Conservation (phyloP, 305 asterid species). For the Fraxinus paxiana region DNA sequence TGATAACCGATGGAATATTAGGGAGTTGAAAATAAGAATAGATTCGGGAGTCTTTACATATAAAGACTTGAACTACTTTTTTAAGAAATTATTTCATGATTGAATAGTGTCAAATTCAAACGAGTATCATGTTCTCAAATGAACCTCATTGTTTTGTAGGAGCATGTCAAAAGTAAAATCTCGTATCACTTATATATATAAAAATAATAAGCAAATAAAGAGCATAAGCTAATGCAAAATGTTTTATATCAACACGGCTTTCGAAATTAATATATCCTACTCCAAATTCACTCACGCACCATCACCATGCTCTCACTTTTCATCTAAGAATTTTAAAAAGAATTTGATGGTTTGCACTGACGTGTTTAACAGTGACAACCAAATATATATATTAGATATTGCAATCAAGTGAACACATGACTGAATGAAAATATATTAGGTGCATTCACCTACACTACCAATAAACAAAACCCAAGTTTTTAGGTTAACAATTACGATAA, state of each 20-base stretch:
- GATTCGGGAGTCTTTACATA: background rate
- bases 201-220: background rate
- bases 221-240: background rate
- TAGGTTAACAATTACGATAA: constrained; percentile 9
- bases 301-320: background rate
- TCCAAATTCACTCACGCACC: background rate
- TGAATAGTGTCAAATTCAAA: background rate
- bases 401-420: background rate
- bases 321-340: background rate
- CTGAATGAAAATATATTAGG: background rate
- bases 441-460: background rate
- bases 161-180: background rate
- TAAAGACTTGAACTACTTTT: background rate
- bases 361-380: constrained; percentile 3
- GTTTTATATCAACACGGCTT: background rate
- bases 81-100: background rate
- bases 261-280: background rate
- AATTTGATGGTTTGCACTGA: background rate
- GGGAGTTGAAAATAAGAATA: background rate
- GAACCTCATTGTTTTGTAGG: background rate
- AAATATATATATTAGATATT: background rate
- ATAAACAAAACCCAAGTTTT: constrained; percentile 23
- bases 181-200: background rate
- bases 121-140: background rate
- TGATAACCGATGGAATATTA: background rate